Evolutionary conservation across 495 filamentous ascomycete genomes (phyloP).

Genomic region (Pyrenula aspistea): DNA sequence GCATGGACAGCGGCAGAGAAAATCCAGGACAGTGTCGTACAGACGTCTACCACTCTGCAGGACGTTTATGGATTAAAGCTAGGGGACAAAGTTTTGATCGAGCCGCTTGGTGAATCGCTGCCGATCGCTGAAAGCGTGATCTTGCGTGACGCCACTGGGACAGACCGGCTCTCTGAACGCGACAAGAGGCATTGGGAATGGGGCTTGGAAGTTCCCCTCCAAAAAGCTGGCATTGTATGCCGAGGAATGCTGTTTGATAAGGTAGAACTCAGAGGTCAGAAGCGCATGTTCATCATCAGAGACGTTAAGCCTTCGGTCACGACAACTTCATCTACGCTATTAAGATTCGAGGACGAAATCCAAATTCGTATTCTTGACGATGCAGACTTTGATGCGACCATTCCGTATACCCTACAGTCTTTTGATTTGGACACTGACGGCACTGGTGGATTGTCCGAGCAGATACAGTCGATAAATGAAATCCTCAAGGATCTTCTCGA

Average conservation of each 20-base stretch:
- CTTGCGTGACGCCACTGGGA: constrained; percentile 37
- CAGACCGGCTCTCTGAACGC: constrained; percentile 22
- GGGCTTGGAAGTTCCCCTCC: constrained; percentile 44
- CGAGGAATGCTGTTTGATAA: constrained; percentile 30
- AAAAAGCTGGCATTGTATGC: constrained; percentile 30
- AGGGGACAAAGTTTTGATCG: constrained; percentile 47
- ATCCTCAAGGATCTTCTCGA: constrained; percentile 47
- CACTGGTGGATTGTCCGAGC: constrained; percentile 52
- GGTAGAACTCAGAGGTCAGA: constrained; percentile 32
- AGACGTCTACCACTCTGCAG: constrained; percentile 55
- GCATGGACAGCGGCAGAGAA: constrained; percentile 54
- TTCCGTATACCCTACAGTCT: constrained; percentile 8
- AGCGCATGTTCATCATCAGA: constrained; percentile 29
- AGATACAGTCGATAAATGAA: constrained; percentile 53
- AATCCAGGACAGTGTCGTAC: constrained; percentile 49
- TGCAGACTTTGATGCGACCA: constrained; percentile 6
- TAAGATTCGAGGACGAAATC: constrained; percentile 19
- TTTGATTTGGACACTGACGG: constrained; percentile 24
- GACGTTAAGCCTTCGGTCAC: constrained; percentile 18
- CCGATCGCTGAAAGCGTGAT: constrained; percentile 29
- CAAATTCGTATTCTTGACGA: constrained; percentile 22
- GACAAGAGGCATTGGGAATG: constrained; percentile 53
- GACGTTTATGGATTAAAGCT: constrained; percentile 51
- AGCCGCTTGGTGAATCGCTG: constrained; percentile 23
- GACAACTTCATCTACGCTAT: constrained; percentile 20